These are phyloP conservation scores for Taphrina pruni DNA, from an alignment of 1,139 yeast species.

Conservation along the genomic window DNA sequence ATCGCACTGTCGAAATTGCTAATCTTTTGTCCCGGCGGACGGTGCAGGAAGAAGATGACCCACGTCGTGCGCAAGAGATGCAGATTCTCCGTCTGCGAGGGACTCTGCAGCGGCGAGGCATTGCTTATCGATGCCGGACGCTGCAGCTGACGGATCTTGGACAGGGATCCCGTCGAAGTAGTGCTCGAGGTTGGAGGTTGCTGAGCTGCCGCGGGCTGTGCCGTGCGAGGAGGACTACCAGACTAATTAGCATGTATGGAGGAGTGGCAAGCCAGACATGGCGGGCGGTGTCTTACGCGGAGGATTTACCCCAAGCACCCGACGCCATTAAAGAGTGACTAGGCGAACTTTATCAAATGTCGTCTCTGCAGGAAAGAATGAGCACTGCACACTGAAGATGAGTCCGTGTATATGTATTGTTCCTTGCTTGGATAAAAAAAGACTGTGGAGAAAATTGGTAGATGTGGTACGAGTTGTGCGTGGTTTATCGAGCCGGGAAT, in stretches of 20 bases:
- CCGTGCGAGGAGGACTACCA: constrained; percentile 20
- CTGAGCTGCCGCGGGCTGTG: constrained; percentile 16
- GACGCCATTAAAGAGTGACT: constrained; percentile 25
- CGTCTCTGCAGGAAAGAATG: too few relatives aligned
- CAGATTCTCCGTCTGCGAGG: constrained; percentile 45
- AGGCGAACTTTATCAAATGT: neutral
- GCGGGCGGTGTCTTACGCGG: constrained; percentile 2
- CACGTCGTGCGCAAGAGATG: constrained; percentile 48
- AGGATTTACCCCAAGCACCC: constrained; percentile 29
- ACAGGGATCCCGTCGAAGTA: constrained; percentile 8
- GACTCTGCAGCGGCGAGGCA: constrained; percentile 44
- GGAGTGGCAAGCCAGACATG: neutral
- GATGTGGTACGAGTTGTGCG: neutral
- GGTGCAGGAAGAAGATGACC: constrained; percentile 53
- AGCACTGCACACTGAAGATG: too few relatives aligned
- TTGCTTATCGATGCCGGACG: constrained; percentile 43
- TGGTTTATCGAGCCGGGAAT: neutral
- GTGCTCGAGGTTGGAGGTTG: neutral
- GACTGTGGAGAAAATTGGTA: constrained; percentile 2
- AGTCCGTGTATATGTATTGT: too few relatives aligned
- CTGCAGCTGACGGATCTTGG: constrained; percentile 29
- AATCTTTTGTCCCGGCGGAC: constrained; percentile 52
- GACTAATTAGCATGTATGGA: too few relatives aligned
- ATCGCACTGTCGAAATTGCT: constrained; percentile 52
- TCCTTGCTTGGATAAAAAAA: neutral